These are phyloP conservation scores for Aspergillus brasiliensis DNA, from an alignment of 2,329 filamentous ascomycete species.

Conservation along the genomic window DNA sequence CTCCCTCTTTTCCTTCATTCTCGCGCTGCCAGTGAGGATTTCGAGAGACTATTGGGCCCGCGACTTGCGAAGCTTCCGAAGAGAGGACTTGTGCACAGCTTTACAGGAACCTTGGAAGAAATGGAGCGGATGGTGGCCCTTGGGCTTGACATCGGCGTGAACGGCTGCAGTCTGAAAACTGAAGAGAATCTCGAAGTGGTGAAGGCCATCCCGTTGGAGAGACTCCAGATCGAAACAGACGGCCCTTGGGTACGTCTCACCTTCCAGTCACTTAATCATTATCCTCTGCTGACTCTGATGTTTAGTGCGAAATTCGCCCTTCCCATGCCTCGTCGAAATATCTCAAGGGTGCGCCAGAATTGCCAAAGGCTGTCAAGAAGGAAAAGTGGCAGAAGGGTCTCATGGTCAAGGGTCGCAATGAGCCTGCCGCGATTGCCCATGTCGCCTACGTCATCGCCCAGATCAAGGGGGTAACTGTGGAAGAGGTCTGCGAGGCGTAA, in stretches of 20 bases:
- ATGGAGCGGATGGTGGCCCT: conserved; percentile 77
- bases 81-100: conserved; percentile 87
- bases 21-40: conserved; percentile 82
- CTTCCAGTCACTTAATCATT: background rate
- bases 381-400: conserved; percentile 86
- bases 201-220: conserved; percentile 72
- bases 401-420: conserved; percentile 95
- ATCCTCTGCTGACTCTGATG: conserved; percentile 7
- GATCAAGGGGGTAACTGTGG: conserved; percentile 76
- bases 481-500: conserved; percentile 80
- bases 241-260: conserved; percentile 69
- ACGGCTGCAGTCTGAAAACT: conserved; percentile 95
- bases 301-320: conserved; percentile 82
- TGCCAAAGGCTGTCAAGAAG: conserved; percentile 88
- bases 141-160: conserved; percentile 89
- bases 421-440: conserved; percentile 81
- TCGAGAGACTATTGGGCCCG: conserved; percentile 69
- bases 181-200: conserved; percentile 87
- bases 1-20: conserved; percentile 92
- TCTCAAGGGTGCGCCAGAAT: conserved; percentile 66
- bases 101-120: conserved; percentile 84
- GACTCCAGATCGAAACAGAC: conserved; percentile 93
- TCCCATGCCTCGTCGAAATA: conserved; percentile 83
- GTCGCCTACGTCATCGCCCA: conserved; percentile 87
- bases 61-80: conserved; percentile 68